Percentiles rank a stretch among this genome's conserved stretches.
Conservation (phyloP, 1,284 basidiomycete species). For the Naganishia sp. region DNA sequence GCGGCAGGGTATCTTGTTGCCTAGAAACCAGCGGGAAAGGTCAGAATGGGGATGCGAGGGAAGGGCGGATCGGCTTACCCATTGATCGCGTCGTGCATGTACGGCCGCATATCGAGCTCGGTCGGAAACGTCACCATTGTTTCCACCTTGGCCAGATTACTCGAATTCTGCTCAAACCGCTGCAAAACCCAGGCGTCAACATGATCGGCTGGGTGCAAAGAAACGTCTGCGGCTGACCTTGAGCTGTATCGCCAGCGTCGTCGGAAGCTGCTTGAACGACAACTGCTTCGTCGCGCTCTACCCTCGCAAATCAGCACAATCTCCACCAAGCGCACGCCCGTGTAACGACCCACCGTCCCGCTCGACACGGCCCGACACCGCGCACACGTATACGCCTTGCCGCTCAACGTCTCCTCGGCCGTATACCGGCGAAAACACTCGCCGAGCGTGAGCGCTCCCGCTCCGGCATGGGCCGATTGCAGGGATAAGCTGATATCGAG, state of each 20-base stretch:
- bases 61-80: slow-evolving; percentile 24
- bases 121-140: slow-evolving; percentile 79
- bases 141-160: slow-evolving; percentile 77
- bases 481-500: slow-evolving; percentile 89
- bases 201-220: not conserved
- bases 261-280: slow-evolving; percentile 79
- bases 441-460: slow-evolving; percentile 64
- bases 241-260: slow-evolving; percentile 91
- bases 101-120: slow-evolving; percentile 83
- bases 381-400: slow-evolving; percentile 50
- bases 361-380: slow-evolving; percentile 37
- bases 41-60: not conserved
- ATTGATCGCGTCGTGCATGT: slow-evolving; percentile 61
- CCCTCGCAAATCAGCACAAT: not conserved
- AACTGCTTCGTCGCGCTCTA: slow-evolving; percentile 80
- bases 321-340: not conserved
- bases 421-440: slow-evolving; percentile 64
- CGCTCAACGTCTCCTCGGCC: slow-evolving; percentile 36
- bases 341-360: not conserved
- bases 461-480: slow-evolving; percentile 54
- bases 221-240: slow-evolving; percentile 62
- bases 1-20: slow-evolving; percentile 53
- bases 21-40: slow-evolving; percentile 5
- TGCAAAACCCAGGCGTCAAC: slow-evolving; percentile 45
- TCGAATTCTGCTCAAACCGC: slow-evolving; percentile 87